These are phyloP conservation scores for Vigna angularis DNA, from an alignment of 306 rosid genomes.

Conservation along the genomic window DNA sequence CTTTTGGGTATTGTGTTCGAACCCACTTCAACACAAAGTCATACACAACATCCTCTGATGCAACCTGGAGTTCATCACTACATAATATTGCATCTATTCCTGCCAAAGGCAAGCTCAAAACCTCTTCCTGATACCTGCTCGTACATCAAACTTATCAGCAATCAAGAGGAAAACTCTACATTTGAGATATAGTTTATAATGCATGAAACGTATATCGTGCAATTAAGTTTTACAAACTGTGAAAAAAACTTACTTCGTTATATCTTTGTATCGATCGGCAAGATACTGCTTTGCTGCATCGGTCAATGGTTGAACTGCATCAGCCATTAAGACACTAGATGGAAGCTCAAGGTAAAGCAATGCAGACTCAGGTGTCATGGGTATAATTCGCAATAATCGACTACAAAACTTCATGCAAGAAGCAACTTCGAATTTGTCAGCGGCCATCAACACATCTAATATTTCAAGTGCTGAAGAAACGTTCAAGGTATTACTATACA, in stretches of 20 bases:
- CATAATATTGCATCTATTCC: constrained; percentile 86
- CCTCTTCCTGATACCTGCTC: constrained; percentile 85
- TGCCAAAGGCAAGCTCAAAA: constrained; percentile 79
- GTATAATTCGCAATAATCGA: constrained; percentile 64
- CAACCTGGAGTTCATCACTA: constrained; percentile 88
- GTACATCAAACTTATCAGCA: constrained; percentile 26
- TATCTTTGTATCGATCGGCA: constrained; percentile 80
- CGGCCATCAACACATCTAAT: constrained; percentile 95
- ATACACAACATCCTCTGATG: constrained; percentile 96
- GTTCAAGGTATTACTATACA: constrained; percentile 73
- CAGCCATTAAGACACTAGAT: constrained; percentile 87
- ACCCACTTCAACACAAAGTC: constrained; percentile 95
- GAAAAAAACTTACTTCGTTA: constrained; percentile 67
- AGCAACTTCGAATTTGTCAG: constrained; percentile 96
- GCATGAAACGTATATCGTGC: not conserved
- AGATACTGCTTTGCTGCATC: constrained; percentile 95
- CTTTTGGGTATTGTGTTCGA: constrained; percentile 65
- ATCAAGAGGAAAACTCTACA: not conserved
- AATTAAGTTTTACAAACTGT: not conserved
- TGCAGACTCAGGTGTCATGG: constrained; percentile 96
- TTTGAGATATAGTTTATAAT: not conserved
- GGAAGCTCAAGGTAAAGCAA: constrained; percentile 96
- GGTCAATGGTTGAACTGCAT: constrained; percentile 88
- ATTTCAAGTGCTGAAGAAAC: constrained; percentile 71
- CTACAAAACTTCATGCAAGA: constrained; percentile 95